phyloP scores from a whole-genome alignment of 257 asterid species.

The Ballota nigra region DNA sequence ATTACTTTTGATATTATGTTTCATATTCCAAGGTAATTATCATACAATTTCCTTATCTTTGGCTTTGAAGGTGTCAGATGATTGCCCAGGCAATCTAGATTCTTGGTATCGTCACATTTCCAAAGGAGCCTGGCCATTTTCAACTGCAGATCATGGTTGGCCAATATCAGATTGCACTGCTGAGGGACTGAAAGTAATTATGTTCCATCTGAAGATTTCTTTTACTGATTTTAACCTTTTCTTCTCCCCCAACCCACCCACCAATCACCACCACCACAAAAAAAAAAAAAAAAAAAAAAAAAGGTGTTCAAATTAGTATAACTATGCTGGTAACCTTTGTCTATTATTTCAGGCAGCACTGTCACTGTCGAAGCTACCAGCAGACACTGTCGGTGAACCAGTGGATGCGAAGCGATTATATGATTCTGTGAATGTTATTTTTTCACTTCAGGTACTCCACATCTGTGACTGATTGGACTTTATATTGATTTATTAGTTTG shows the following conservation, averaged over 20 bases:
- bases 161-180: conserved; percentile 99
- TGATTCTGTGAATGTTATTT: conserved; percentile 84
- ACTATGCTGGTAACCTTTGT: conserved; percentile 17
- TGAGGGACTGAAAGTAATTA: conserved; percentile 84
- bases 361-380: conserved; percentile 65
- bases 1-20: conserved; percentile 5
- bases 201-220: conserved; percentile 23
- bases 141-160: conserved; percentile 99
- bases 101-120: conserved; percentile 95
- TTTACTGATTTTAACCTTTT: not conserved
- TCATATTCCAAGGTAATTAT: conserved; percentile 19
- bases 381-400: conserved; percentile 74
- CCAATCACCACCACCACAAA: too few species aligned
- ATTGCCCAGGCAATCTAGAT: conserved; percentile 82
- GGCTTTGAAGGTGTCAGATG: conserved; percentile 66
- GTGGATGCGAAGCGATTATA: conserved; percentile 57
- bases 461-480: conserved; percentile 8
- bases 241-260: not conserved
- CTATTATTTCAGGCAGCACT: conserved; percentile 61
- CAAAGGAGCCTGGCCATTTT: conserved; percentile 99
- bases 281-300: too few species aligned
- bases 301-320: not conserved
- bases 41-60: conserved; percentile 12
- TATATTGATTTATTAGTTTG: not conserved
- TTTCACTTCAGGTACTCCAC: conserved; percentile 82